Conservation (phyloP, 768 basidiomycete genomes). For the Pleurotus pulmonarius region DNA sequence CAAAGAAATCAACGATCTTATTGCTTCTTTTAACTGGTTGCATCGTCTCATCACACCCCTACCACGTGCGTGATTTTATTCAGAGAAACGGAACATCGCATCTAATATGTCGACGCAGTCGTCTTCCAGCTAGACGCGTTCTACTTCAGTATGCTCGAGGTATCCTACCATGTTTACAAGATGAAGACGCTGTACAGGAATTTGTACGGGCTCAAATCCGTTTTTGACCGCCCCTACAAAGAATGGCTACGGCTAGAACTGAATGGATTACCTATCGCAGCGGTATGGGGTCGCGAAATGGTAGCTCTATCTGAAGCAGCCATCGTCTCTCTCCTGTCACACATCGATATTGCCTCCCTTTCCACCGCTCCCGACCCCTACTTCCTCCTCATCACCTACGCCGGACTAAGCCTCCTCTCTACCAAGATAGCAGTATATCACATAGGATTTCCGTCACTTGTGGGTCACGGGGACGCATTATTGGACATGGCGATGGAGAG, state of each 20-base stretch:
- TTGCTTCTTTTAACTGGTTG: slow-evolving; percentile 29
- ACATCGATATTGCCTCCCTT: slow-evolving; percentile 27
- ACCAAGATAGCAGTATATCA: slow-evolving; percentile 38
- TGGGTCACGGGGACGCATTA: slow-evolving; percentile 33
- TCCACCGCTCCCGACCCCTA: slow-evolving; percentile 36
- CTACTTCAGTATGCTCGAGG: slow-evolving; percentile 35
- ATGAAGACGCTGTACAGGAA: slow-evolving; percentile 34
- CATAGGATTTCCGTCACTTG: slow-evolving; percentile 25
- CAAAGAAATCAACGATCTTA: slow-evolving; percentile 25
- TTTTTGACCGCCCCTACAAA: slow-evolving; percentile 17
- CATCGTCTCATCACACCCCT: slow-evolving; percentile 33
- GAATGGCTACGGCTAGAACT: slow-evolving; percentile 28
- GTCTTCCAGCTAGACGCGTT: slow-evolving; percentile 37
- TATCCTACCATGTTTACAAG: slow-evolving; percentile 37
- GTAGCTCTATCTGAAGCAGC: slow-evolving; percentile 33
- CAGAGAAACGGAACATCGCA: slow-evolving; percentile 1
- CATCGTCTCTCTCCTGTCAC: slow-evolving; percentile 26
- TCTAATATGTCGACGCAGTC: slow-evolving; percentile 25
- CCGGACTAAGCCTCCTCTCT: slow-evolving; percentile 38
- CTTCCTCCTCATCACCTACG: slow-evolving; percentile 28
- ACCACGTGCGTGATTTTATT: slow-evolving; percentile 24
- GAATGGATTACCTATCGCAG: slow-evolving; percentile 27
- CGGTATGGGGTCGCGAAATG: slow-evolving; percentile 34
- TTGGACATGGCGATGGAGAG: slow-evolving; percentile 28
- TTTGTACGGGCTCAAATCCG: slow-evolving; percentile 19